Base-by-base conservation (phyloP, 2,329 filamentous ascomycete genomes). In the Lizonia empirigonia region DNA sequence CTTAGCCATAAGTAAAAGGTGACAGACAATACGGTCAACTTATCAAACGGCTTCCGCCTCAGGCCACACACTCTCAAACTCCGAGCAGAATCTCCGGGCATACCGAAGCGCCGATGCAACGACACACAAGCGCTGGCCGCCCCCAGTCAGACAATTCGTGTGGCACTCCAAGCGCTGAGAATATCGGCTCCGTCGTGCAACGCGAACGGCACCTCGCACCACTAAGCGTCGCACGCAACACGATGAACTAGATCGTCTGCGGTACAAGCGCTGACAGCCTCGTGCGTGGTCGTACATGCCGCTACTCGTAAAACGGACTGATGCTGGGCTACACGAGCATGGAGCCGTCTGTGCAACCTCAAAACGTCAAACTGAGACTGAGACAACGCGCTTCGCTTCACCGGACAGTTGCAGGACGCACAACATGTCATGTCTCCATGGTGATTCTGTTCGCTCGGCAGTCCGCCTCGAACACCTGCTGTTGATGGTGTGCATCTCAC, bases 81-180 rank as follows among this genome's bases (percentile, higher is more conserved):
- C 20, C 19, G 19, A 32, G 32, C 27, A 39, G 16, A 22, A n/a
- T 7, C 29, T n/a, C 29, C 37, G 27, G 26, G 16, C 30, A 42
- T 34, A 36, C 42, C 42, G 49, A 46, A 38, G 37, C 49, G 49
- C 42, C 49, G 33, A 52, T 47, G 22, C 22, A 20, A 29, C 37
- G 26, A n/a, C 36, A 47, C 38, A 37, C 49, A 52, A 44, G 49
- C 42, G 49, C 49, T 52, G 49, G 44, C 20, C n/a, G 5, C 13
- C 26, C n/a, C 32, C 10, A 37, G 34, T 23, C 20, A 13, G 27
- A 52, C 12, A 16, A 15, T 37, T 22, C 26, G 26, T 46, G 48
- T 45, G 41, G 23, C 23, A 46, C 48, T 36, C 24, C 30, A 37
- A 38, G 42, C 27, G 26, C 41, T 46, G 32, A 30, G 42, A 26